These are phyloP conservation scores for Mallotus repandus DNA, from an alignment of 441 rosid species.

Conservation along the genomic window DNA sequence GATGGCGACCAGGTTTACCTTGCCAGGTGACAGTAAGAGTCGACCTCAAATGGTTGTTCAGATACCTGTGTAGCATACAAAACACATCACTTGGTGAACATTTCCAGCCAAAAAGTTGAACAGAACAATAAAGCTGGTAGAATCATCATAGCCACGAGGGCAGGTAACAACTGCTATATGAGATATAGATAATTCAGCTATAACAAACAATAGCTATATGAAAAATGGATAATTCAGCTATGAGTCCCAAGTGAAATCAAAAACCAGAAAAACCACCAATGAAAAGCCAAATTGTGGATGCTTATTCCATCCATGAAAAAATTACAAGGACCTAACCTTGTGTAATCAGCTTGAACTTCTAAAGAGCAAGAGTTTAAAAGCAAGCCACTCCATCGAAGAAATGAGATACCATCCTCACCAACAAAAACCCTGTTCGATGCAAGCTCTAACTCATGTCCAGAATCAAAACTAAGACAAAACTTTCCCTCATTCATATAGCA, in stretches of 20 bases:
- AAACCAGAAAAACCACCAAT: constrained; percentile 5
- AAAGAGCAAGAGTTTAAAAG: constrained; percentile 63
- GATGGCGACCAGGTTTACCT: constrained; percentile 42
- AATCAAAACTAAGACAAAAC: constrained; percentile 62
- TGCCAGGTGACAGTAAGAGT: constrained; percentile 68
- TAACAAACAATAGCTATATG: background rate
- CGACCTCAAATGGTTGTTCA: constrained; percentile 58
- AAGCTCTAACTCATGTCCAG: constrained; percentile 31
- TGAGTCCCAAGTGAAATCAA: background rate
- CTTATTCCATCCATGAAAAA: background rate
- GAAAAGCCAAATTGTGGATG: background rate
- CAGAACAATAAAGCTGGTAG: background rate
- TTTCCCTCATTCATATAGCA: constrained; percentile 80
- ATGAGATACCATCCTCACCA: constrained; percentile 55
- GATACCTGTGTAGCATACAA: constrained; percentile 51
- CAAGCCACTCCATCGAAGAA: constrained; percentile 83
- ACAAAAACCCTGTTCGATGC: constrained; percentile 44
- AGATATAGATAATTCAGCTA: too few relatives aligned
- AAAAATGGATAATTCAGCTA: background rate
- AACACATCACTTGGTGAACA: constrained; percentile 10
- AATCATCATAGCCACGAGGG: background rate
- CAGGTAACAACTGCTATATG: too few relatives aligned
- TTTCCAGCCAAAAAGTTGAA: constrained; percentile 1
- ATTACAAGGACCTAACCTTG: constrained; percentile 48
- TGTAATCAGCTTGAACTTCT: constrained; percentile 90